A percentile compares a stretch with the other conserved stretches of the same genome.
phyloP scores from a whole-genome alignment of 352 stramenopile species.

The Phytophthora pini region DNA sequence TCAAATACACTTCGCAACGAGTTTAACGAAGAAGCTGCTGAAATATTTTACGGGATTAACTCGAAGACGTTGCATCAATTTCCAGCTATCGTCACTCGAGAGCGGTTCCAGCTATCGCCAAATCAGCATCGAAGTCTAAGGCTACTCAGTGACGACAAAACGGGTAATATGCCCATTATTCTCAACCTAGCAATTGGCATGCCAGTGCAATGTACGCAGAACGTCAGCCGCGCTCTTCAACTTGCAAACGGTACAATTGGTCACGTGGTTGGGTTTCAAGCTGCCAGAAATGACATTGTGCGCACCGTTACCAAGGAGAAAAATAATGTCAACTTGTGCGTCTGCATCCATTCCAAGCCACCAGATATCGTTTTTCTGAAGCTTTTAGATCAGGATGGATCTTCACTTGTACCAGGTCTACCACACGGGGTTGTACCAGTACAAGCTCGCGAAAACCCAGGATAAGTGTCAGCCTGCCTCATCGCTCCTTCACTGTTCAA shows the following conservation, averaged over 20 bases:
- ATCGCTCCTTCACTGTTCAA: neutral
- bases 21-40: neutral
- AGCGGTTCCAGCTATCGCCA: neutral
- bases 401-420: neutral
- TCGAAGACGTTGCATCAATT: neutral
- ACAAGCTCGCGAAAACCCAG: neutral
- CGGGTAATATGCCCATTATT: slow-evolving; percentile 3
- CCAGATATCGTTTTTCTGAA: neutral
- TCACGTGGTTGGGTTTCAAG: neutral
- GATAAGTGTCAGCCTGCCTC: neutral
- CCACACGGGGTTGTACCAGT: neutral
- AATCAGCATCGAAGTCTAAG: neutral
- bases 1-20: slow-evolving; percentile 9
- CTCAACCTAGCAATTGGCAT: slow-evolving; percentile 1
- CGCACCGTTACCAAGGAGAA: no score
- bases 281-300: neutral
- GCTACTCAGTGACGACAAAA: slow-evolving; percentile 6
- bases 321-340: neutral
- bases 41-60: neutral
- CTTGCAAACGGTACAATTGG: slow-evolving; percentile 7
- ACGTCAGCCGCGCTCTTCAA: neutral
- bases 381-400: neutral
- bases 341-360: neutral
- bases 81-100: no score
- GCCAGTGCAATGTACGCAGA: slow-evolving; percentile 11